Conservation (phyloP, 805 yeast species). For the Candida nanaspora region DNA sequence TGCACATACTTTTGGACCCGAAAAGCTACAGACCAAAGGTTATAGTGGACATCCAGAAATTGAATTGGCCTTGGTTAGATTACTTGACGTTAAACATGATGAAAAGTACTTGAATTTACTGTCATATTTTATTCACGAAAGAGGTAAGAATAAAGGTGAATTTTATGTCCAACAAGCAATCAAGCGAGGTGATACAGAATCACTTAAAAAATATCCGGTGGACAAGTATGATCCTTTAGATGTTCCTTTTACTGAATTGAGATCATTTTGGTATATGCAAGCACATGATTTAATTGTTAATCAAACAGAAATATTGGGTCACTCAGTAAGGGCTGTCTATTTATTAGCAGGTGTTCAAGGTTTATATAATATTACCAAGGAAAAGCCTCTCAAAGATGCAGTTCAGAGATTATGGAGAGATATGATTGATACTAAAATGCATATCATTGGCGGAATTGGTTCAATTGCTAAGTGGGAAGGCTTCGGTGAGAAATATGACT, state of each 20-base stretch:
- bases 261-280: constrained; percentile 17
- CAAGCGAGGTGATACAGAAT: constrained; percentile 7
- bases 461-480: constrained; percentile 18
- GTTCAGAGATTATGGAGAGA: constrained; percentile 13
- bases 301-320: constrained; percentile 14
- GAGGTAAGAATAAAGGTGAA: constrained; percentile 16
- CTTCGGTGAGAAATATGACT: constrained; percentile 17
- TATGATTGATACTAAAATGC: constrained; percentile 16
- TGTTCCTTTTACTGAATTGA: constrained; percentile 7
- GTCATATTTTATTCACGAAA: constrained; percentile 15
- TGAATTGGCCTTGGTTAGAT: constrained; percentile 18
- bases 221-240: constrained; percentile 4
- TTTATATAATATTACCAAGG: constrained; percentile 11
- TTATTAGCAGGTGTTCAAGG: constrained; percentile 17
- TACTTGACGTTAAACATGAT: constrained; percentile 11
- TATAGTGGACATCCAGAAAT: constrained; percentile 23
- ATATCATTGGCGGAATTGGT: constrained; percentile 22
- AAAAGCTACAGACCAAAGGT: constrained; percentile 12
- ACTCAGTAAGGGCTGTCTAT: constrained; percentile 17
- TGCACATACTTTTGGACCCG: constrained; percentile 13
- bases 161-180: constrained; percentile 11
- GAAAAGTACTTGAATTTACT: constrained; percentile 12
- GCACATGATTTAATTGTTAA: constrained; percentile 16
- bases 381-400: constrained; percentile 7
- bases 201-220: constrained; percentile 9